Conservation (phyloP, 495 filamentous ascomycete species). For the Podospora tetraspora region DNA sequence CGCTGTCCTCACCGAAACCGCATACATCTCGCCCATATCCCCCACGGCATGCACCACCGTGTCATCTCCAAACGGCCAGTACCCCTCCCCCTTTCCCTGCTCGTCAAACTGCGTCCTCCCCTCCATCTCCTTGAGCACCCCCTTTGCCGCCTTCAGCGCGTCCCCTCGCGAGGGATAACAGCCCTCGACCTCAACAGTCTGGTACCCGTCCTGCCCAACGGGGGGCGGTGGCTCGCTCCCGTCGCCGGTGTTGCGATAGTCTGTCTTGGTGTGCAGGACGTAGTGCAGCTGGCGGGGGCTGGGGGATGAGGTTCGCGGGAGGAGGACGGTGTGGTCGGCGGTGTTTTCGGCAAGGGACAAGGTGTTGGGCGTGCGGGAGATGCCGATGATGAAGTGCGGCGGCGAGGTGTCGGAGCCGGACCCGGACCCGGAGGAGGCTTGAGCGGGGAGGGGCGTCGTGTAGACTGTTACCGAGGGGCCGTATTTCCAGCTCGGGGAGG, state of each 20-base stretch:
- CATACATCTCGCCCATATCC: conserved; percentile 38
- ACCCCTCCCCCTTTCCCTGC: not conserved
- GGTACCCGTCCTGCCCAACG: conserved; percentile 28
- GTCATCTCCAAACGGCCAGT: conserved; percentile 45
- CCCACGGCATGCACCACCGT: conserved; percentile 39
- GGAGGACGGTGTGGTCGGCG: conserved; percentile 17
- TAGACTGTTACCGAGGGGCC: conserved; percentile 35
- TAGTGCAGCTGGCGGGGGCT: conserved; percentile 32
- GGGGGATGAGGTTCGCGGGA: conserved; percentile 12
- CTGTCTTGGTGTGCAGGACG: conserved; percentile 37
- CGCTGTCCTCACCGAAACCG: conserved; percentile 31
- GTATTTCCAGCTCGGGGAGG: conserved; percentile 28
- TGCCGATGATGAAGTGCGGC: conserved; percentile 31
- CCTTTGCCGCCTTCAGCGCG: conserved; percentile 29
- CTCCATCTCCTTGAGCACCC: conserved; percentile 18
- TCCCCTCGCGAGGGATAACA: conserved; percentile 29
- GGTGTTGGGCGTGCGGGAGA: conserved; percentile 38
- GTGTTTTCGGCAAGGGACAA: conserved; percentile 21
- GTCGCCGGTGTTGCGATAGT: conserved; percentile 24
- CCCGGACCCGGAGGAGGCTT: conserved; percentile 20
- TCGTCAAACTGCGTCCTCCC: conserved; percentile 22
- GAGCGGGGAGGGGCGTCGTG: conserved; percentile 17
- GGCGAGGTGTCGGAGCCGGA: conserved; percentile 1
- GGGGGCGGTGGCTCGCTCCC: not conserved
- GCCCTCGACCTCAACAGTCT: conserved; percentile 36